Conservation (phyloP, 2,329 filamentous ascomycete species). For the Pseudonectria buxi region DNA sequence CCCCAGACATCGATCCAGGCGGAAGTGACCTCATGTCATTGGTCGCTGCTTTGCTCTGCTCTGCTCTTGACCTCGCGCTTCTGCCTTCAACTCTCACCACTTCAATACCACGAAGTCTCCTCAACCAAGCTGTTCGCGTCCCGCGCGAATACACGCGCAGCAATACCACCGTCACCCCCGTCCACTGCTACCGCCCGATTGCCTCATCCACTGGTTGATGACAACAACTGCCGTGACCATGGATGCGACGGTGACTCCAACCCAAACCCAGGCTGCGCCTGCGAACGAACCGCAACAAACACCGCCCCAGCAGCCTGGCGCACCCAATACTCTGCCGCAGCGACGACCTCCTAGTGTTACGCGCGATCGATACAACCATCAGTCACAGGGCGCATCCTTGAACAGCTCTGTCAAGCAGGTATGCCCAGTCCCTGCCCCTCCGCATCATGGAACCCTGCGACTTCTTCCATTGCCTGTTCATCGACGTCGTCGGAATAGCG, state of each 20-base stretch:
- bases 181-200: no score
- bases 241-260: conserved; percentile 12
- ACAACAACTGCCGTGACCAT: conserved; percentile 4
- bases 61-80: no score
- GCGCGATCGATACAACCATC: conserved; percentile 51
- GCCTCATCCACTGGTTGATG: no score
- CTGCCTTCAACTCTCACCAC: no score
- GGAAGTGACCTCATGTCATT: conserved; percentile 1
- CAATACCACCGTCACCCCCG: no score
- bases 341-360: conserved; percentile 22
- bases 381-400: conserved; percentile 60
- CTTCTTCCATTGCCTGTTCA: no score
- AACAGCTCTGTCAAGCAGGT: conserved; percentile 65
- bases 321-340: conserved; percentile 15
- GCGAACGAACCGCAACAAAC: conserved; percentile 5
- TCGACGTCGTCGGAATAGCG: no score
- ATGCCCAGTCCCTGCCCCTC: conserved; percentile 20
- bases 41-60: background rate
- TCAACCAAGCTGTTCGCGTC: no score
- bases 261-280: conserved; percentile 3
- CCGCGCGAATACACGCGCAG: no score
- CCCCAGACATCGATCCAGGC: background rate
- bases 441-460: background rate
- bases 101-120: no score
- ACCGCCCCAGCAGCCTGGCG: conserved; percentile 12